Conservation (phyloP, 2,329 filamentous ascomycete genomes). For the Neophaeococcomyces aloes region DNA sequence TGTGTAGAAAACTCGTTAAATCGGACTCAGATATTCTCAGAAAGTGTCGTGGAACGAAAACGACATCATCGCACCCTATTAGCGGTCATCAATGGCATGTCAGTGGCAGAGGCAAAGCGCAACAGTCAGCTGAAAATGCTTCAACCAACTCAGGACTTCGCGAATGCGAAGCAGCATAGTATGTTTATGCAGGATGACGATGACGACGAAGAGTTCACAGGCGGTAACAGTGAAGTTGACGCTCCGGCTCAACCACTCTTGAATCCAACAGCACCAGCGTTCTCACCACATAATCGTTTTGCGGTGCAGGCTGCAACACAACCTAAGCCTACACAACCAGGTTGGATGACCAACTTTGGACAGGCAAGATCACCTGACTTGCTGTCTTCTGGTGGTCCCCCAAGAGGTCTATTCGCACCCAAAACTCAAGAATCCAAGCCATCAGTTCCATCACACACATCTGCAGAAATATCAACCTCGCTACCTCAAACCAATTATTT, state of each 20-base stretch:
- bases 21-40: slow-evolving; percentile 42
- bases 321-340: not conserved
- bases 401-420: not conserved
- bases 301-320: not conserved
- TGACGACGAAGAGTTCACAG: slow-evolving; percentile 24
- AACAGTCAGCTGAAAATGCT: slow-evolving; percentile 37
- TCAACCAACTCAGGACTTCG: slow-evolving; percentile 20
- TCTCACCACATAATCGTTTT: slow-evolving; percentile 7
- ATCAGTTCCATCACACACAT: not conserved
- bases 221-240: not conserved
- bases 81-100: slow-evolving; percentile 48
- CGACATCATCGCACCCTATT: slow-evolving; percentile 45
- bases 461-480: not conserved
- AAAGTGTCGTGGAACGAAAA: slow-evolving; percentile 48
- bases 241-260: slow-evolving; percentile 8
- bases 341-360: slow-evolving; percentile 6
- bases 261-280: slow-evolving; percentile 13
- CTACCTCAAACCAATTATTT: not conserved
- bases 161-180: slow-evolving; percentile 15
- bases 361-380: not conserved
- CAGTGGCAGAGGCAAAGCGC: slow-evolving; percentile 40
- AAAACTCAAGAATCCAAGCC: not conserved
- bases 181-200: slow-evolving; percentile 25
- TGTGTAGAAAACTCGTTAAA: slow-evolving; percentile 18
- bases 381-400: not conserved